Conservation (phyloP, 192 early-diverging fungal genomes). For the Entomortierella beljakovae region DNA sequence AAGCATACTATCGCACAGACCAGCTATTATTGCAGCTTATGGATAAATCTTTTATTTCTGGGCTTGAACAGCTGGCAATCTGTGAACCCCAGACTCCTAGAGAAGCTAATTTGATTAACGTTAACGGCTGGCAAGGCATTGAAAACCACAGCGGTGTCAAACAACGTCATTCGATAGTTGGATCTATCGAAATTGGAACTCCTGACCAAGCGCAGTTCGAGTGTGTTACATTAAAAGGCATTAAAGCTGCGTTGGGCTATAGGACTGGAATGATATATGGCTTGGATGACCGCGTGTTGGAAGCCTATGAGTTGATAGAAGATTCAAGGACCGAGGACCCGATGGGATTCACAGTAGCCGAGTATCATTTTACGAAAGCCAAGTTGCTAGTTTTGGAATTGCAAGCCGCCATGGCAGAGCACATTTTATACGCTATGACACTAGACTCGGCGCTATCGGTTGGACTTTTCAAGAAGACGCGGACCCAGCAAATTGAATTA, state of each 20-base stretch:
- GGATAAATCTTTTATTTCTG: slow-evolving; percentile 61
- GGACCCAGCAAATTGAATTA: not conserved
- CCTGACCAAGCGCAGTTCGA: slow-evolving; percentile 30
- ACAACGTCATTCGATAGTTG: not conserved
- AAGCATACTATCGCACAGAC: slow-evolving; percentile 58
- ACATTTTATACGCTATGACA: slow-evolving; percentile 36
- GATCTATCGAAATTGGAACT: not conserved
- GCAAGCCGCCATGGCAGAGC: slow-evolving; percentile 33
- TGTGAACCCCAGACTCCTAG: slow-evolving; percentile 65
- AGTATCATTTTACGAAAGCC: slow-evolving; percentile 31
- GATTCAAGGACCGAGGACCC: slow-evolving; percentile 28
- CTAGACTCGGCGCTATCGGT: slow-evolving; percentile 39
- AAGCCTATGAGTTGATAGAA: slow-evolving; percentile 23
- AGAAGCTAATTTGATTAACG: slow-evolving; percentile 45
- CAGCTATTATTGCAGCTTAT: slow-evolving; percentile 64
- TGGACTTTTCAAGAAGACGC: slow-evolving; percentile 23
- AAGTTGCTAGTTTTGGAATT: slow-evolving; percentile 36
- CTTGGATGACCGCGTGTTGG: slow-evolving; percentile 3
- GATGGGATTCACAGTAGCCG: slow-evolving; percentile 3
- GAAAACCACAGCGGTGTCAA: not conserved
- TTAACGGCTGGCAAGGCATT: not conserved
- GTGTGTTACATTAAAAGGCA: slow-evolving; percentile 29
- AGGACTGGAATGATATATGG: slow-evolving; percentile 26
- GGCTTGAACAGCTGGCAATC: slow-evolving; percentile 60
- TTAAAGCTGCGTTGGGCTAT: slow-evolving; percentile 42